Evolutionary conservation across 2,329 filamentous ascomycete species (phyloP).

Genomic region (Botrytis cinerea): DNA sequence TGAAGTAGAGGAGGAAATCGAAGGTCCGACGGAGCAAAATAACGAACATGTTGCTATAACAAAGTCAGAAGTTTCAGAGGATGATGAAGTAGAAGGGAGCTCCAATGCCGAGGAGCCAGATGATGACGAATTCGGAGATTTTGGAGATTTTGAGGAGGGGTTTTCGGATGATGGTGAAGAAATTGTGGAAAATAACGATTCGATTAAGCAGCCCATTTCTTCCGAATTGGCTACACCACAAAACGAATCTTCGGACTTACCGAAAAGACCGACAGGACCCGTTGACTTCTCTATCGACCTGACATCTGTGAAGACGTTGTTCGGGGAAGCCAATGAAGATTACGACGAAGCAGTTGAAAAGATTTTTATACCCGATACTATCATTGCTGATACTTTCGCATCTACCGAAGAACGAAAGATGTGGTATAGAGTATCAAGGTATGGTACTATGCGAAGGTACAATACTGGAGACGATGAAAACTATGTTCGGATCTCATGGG

Average conservation of each 20-base stretch:
- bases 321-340: constrained; percentile 31
- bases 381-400: constrained; percentile 52
- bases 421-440: constrained; percentile 66
- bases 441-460: constrained; percentile 59
- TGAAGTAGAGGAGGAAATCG: neutral
- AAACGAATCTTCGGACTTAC: neutral
- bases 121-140: constrained; percentile 44
- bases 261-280: constrained; percentile 27
- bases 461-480: constrained; percentile 59
- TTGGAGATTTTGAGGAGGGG: constrained; percentile 45
- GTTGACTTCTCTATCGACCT: constrained; percentile 36
- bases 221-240: neutral
- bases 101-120: constrained; percentile 22
- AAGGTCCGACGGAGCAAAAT: neutral
- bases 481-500: constrained; percentile 62
- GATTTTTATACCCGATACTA: constrained; percentile 36
- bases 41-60: neutral
- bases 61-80: constrained; percentile 18
- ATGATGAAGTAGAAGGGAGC: constrained; percentile 12
- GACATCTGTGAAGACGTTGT: constrained; percentile 37
- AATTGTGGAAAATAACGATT: constrained; percentile 24
- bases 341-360: constrained; percentile 32
- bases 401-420: constrained; percentile 59
- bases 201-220: neutral
- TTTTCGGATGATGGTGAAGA: constrained; percentile 32